A percentile compares a stretch with the other conserved stretches of the same genome.
These are phyloP conservation scores for Populus trichocarpa DNA, from an alignment of 441 rosid species.

Conservation along the genomic window DNA sequence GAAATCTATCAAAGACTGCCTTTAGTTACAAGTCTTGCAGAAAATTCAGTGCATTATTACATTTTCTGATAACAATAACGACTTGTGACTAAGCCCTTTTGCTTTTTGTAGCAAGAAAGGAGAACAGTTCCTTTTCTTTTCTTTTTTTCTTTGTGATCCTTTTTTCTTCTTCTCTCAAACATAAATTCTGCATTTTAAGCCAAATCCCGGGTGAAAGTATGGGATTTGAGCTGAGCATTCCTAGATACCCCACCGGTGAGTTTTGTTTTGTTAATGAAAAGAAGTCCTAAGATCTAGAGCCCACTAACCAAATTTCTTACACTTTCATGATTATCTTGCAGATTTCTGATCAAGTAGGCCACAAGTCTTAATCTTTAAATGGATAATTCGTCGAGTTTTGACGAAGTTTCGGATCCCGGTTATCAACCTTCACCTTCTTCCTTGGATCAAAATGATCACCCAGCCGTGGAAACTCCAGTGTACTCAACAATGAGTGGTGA, in stretches of 20 bases:
- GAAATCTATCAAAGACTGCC: conserved; percentile 15
- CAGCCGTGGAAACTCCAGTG: conserved; percentile 51
- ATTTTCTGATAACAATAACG: conserved; percentile 30
- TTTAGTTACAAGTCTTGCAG: conserved; percentile 18
- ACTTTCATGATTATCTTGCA: conserved; percentile 36
- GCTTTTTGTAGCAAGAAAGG: conserved; percentile 39
- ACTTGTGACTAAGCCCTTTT: conserved; percentile 36
- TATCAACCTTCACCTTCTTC: conserved; percentile 56
- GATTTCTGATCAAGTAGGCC: conserved; percentile 22
- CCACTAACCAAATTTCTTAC: conserved; percentile 13
- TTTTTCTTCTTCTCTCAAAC: conserved; percentile 16
- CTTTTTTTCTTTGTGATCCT: conserved; percentile 11
- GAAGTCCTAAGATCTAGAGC: conserved; percentile 11
- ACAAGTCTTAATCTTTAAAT: conserved; percentile 21
- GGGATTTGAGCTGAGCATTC: conserved; percentile 1
- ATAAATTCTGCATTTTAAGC: conserved; percentile 30
- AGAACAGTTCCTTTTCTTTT: conserved; percentile 12
- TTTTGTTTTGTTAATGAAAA: conserved; percentile 26
- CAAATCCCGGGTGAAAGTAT: conserved; percentile 13
- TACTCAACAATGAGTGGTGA: conserved; percentile 61
- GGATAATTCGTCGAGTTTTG: conserved; percentile 42
- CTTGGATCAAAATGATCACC: conserved; percentile 46
- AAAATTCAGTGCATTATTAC: conserved; percentile 26
- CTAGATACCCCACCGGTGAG: conserved; percentile 13
- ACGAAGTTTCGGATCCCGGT: conserved; percentile 49